Base-by-base conservation (phyloP, 1,284 basidiomycete species). In the Wallemia hederae region DNA sequence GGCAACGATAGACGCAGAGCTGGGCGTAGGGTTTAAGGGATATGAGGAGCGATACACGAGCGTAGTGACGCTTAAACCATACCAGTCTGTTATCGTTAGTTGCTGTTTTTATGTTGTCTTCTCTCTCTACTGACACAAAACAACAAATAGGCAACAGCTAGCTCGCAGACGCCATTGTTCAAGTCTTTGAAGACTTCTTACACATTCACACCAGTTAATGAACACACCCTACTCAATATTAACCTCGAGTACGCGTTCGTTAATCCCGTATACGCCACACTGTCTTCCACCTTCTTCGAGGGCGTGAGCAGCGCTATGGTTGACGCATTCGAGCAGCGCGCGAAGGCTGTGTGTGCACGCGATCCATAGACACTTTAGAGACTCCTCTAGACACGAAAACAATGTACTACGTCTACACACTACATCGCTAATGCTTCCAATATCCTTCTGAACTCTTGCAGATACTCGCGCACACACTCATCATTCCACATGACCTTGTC, bases 1-100 rank as follows among this genome's bases (percentile, higher is more conserved):
- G 24, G 76, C 74, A 61, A 67, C 76, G 55, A 79, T 90, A 73
- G 78, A 89, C 49, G 90, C 85, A 9, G 87, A 96, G 68, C 74
- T 97, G 62, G 80, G 80, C 0, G 84, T 94, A 25, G 88, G 88
- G 0, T 97, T 96, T 69, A 78, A 90, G 64, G 77, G 80, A 3
- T 82, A 96, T 67, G 76, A 78, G 63, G 92, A 97, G 72, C 81
- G 79, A 68, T 98, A 96, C 70, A 76, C 84, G 56, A 91, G 87
- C 68, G 75, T 76, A 59, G 91, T 97, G 55, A 81, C 80, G 7
- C 86, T 87, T 65, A 73, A 72, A 59, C 87, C 86, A 14, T 78
- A 78, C 65, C 76, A 81, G 66, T 81, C 76, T 24, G 88, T 96
- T 5, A 75, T 83, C 73, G 91, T 88, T 66, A n/a, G n/a, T n/a